These are phyloP conservation scores for Paulinella micropora DNA, from an alignment of 78 protist genomes.

Conservation along the genomic window DNA sequence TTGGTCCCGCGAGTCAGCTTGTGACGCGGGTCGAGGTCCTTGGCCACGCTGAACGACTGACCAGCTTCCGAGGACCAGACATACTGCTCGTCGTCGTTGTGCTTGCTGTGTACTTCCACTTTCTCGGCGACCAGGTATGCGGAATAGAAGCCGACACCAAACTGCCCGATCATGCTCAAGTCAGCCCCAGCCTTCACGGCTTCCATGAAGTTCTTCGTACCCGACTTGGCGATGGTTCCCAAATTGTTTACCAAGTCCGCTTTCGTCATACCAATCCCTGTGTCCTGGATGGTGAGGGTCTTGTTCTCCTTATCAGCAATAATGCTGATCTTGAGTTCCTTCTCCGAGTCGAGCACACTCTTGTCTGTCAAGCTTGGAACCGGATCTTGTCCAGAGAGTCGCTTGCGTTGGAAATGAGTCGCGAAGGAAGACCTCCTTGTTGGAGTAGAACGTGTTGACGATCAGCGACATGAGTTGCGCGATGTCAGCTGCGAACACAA, in stretches of 20 bases:
- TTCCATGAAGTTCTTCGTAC: conserved; percentile 95
- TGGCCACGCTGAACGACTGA: conserved; percentile 83
- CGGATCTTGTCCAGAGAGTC: conserved; percentile 90
- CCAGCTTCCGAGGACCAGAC: conserved; percentile 97
- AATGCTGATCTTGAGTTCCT: conserved; percentile 77
- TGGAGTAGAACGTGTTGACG: conserved; percentile 97
- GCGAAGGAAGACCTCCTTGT: conserved; percentile 95
- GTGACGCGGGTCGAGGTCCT: conserved; percentile 49
- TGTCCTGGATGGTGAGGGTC: conserved; percentile 79
- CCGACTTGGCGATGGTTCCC: conserved; percentile 98
- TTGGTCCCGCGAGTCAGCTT: conserved; percentile 89
- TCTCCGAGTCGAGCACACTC: conserved; percentile 59
- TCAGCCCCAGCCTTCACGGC: conserved; percentile 87
- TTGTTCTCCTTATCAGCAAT: conserved; percentile 78
- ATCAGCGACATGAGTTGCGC: conserved; percentile 45
- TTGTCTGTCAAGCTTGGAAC: conserved; percentile 82
- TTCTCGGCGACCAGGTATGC: conserved; percentile 96
- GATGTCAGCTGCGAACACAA: no score
- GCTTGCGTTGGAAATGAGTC: conserved; percentile 96
- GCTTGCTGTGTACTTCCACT: conserved; percentile 87
- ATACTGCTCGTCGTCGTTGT: conserved; percentile 96
- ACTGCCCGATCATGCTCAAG: conserved; percentile 96
- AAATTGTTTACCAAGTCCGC: conserved; percentile 91
- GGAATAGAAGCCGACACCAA: conserved; percentile 99
- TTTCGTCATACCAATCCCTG: conserved; percentile 99